These are phyloP conservation scores for Nemania serpens DNA, from an alignment of 2,329 filamentous ascomycete genomes.

Conservation along the genomic window DNA sequence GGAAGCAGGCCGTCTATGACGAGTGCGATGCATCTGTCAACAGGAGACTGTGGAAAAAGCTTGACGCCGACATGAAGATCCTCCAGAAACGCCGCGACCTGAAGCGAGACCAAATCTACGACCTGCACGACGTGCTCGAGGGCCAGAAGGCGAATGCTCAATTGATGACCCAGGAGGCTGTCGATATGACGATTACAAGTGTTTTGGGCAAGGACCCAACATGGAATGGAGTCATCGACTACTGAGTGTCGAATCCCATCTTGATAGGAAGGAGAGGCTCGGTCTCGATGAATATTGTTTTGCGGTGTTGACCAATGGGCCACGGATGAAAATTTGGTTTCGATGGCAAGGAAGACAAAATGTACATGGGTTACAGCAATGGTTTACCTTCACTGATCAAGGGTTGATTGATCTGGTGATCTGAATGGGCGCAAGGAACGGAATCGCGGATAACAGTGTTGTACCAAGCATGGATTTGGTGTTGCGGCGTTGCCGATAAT, in stretches of 20 bases:
- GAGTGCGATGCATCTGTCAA: constrained; percentile 68
- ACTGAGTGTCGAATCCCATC: constrained; percentile 21
- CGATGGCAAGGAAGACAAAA: not conserved
- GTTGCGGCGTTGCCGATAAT: constrained; percentile 10
- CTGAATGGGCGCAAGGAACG: constrained; percentile 7
- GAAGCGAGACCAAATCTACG: constrained; percentile 81
- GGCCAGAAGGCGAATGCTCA: constrained; percentile 71
- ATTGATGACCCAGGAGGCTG: constrained; percentile 64
- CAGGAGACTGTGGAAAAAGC: constrained; percentile 64
- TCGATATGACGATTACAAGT: constrained; percentile 67
- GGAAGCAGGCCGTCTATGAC: constrained; percentile 66
- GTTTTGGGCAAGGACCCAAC: constrained; percentile 46
- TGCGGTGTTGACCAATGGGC: not conserved
- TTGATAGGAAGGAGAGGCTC: not conserved
- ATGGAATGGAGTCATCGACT: constrained; percentile 40
- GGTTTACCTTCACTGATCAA: not conserved
- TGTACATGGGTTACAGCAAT: constrained; percentile 5
- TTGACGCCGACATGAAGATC: constrained; percentile 65
- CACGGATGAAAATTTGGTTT: not conserved
- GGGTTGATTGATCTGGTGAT: not conserved
- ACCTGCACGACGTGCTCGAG: constrained; percentile 81
- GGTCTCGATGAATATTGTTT: not conserved
- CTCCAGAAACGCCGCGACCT: constrained; percentile 68
- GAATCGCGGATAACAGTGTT: constrained; percentile 8
- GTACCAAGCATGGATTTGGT: constrained; percentile 4